Evolutionary conservation across 2,329 filamentous ascomycete genomes (phyloP), one percentile per base, ranked within the genome.

Genomic region (Cadophora sp.): DNA sequence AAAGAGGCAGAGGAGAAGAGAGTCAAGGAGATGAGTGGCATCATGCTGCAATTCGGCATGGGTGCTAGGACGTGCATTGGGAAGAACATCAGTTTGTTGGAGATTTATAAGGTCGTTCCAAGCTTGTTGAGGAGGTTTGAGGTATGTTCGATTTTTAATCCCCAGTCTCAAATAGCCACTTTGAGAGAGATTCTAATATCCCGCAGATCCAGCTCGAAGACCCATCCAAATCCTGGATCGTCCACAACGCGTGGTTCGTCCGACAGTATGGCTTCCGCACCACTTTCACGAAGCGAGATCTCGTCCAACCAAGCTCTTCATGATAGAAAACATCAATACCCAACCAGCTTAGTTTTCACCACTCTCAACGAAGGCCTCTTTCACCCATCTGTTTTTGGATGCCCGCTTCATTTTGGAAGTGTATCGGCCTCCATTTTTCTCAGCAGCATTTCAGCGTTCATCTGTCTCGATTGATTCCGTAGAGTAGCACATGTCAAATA

Each of bases 1-100:
- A 29, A 65, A 73, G 4, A 77, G 19, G 78, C 73, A 0, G 83
- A 84, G 58, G 84, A 88, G 29, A 83, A 83, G 68, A 82, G 86
- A 70, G 80, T 91, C 56, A 86, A 84, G 78, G 85, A 87, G 76
- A 92, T 92, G 90, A 88, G 88, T 73, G 87, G 86, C 0, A 84
- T 83, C n/a, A 89, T 92, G 88, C 83, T 92, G 77, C 89, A 92
- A 73, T 93, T 93, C 77, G 91, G 91, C 1, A 90, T 90, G 79
- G 91, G 91, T 0, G 85, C 87, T 12, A 80, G 90, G 73, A 92
- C 91, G 1, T 93, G 91, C 73, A 91, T 83, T 80, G 91, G 91
- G 55, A 89, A 88, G 83, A 89, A 89, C 69, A 89, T 89, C 59
- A 87, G 85, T 69, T 72, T 89, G 74, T 72, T 89, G 73, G 87